phyloP scores from a whole-genome alignment of 495 filamentous ascomycete genomes.

The Acidiella bohemica region DNA sequence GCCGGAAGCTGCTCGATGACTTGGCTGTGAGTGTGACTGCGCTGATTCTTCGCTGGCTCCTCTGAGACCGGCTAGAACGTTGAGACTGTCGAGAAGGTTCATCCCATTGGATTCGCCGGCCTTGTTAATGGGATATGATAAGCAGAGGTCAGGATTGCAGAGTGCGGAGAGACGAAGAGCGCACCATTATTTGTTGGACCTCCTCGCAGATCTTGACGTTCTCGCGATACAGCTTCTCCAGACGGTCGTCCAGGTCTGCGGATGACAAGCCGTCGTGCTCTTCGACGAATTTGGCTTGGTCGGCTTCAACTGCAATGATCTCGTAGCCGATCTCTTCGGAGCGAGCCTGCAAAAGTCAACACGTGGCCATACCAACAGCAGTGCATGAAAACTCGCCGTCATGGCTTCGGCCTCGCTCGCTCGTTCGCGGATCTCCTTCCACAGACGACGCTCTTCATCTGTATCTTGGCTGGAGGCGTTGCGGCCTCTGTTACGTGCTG shows the following conservation, averaged over 20 bases:
- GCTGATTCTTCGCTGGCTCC: conserved; percentile 33
- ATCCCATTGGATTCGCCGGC: conserved; percentile 37
- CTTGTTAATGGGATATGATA: neutral
- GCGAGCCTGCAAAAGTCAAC: conserved; percentile 22
- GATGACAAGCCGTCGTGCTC: conserved; percentile 15
- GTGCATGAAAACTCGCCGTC: conserved; percentile 26
- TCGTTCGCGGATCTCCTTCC: conserved; percentile 48
- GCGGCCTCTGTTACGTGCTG: conserved; percentile 32
- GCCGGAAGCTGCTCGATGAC: neutral
- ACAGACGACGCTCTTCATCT: conserved; percentile 50
- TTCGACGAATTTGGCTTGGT: conserved; percentile 24
- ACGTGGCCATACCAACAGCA: no score
- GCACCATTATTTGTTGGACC: conserved; percentile 39
- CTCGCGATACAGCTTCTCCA: conserved; percentile 48
- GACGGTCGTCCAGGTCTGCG: conserved; percentile 28
- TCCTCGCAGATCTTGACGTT: conserved; percentile 51
- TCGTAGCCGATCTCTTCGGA: conserved; percentile 35
- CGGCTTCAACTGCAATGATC: conserved; percentile 42
- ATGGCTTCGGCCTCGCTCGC: conserved; percentile 30
- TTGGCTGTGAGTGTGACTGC: neutral
- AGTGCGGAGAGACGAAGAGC: neutral
- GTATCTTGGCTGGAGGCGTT: conserved; percentile 33
- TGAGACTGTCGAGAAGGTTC: conserved; percentile 37
- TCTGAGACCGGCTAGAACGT: conserved; percentile 48
- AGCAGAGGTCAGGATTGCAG: neutral